These are phyloP conservation scores for Gautieria morchelliformis DNA, from an alignment of 768 basidiomycete species.

Conservation along the genomic window DNA sequence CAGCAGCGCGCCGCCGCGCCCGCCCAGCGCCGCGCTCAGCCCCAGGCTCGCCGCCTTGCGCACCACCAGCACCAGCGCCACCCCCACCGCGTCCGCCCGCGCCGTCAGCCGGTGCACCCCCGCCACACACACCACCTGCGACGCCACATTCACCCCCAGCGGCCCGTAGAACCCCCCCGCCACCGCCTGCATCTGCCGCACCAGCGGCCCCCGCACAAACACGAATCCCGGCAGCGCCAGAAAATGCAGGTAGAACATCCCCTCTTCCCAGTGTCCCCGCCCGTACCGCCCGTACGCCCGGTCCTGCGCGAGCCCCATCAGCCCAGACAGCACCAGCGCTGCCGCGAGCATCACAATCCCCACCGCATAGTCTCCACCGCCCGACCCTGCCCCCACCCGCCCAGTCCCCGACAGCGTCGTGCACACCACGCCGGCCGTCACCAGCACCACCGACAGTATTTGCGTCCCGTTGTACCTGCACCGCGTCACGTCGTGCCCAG, in stretches of 20 bases:
- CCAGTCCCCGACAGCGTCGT: constrained; percentile 81
- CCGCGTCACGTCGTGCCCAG: neutral
- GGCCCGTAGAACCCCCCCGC: constrained; percentile 50
- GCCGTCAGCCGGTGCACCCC: constrained; percentile 84
- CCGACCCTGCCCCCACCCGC: constrained; percentile 41
- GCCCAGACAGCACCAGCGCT: constrained; percentile 71
- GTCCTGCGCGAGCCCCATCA: constrained; percentile 82
- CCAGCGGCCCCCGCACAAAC: constrained; percentile 45
- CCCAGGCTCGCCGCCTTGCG: constrained; percentile 72
- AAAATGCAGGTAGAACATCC: constrained; percentile 85
- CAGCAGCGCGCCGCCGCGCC: constrained; percentile 34
- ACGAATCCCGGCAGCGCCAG: constrained; percentile 72
- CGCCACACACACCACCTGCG: constrained; percentile 75
- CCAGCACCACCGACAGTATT: constrained; percentile 64
- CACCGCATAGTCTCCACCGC: constrained; percentile 41
- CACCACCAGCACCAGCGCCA: constrained; percentile 72
- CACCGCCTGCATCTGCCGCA: constrained; percentile 34
- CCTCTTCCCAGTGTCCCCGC: constrained; percentile 64
- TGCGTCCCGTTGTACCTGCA: constrained; percentile 56
- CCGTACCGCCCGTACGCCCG: constrained; percentile 53
- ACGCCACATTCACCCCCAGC: constrained; percentile 67
- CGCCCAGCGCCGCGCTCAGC: constrained; percentile 46
- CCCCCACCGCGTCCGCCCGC: constrained; percentile 61
- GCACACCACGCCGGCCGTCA: constrained; percentile 68
- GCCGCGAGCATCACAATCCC: constrained; percentile 68